Evolutionary conservation across 345 rosid species (phyloP).

Genomic region (Mercurialis annua): DNA sequence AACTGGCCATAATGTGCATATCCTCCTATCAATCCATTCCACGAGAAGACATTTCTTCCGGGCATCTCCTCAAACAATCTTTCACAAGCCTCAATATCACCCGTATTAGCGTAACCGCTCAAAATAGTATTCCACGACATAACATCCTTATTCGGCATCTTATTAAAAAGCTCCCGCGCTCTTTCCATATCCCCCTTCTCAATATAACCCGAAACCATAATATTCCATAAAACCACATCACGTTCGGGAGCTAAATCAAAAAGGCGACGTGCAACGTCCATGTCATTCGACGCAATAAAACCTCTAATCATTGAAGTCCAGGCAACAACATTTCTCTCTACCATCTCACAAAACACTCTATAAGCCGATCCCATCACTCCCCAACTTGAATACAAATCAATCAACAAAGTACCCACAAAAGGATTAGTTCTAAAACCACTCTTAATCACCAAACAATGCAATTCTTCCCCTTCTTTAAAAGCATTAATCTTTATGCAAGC

Average conservation of each 20-base stretch:
- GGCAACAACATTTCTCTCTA: constrained; percentile 63
- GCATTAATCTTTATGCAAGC: constrained; percentile 49
- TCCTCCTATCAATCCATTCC: constrained; percentile 75
- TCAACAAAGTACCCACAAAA: constrained; percentile 57
- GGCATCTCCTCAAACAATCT: constrained; percentile 66
- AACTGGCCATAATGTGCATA: constrained; percentile 42
- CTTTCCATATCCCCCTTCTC: constrained; percentile 48
- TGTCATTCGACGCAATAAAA: constrained; percentile 47
- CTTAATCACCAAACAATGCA: constrained; percentile 60
- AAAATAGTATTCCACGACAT: constrained; percentile 88
- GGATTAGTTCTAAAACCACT: constrained; percentile 51
- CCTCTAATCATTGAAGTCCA: constrained; percentile 73
- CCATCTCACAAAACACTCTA: constrained; percentile 64
- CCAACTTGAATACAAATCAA: constrained; percentile 64
- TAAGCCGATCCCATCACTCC: constrained; percentile 41
- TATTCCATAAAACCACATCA: constrained; percentile 76
- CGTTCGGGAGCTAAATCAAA: constrained; percentile 73
- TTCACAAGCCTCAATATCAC: constrained; percentile 51
- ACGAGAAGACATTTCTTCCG: constrained; percentile 66
- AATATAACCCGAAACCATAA: constrained; percentile 69
- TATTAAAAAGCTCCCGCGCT: constrained; percentile 62
- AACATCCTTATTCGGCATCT: constrained; percentile 59
- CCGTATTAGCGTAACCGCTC: constrained; percentile 54
- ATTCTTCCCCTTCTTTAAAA: constrained; percentile 52
- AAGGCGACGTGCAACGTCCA: constrained; percentile 49